Conservation (phyloP, 1,284 basidiomycete species). For the Fomitopsis schrenkii region DNA sequence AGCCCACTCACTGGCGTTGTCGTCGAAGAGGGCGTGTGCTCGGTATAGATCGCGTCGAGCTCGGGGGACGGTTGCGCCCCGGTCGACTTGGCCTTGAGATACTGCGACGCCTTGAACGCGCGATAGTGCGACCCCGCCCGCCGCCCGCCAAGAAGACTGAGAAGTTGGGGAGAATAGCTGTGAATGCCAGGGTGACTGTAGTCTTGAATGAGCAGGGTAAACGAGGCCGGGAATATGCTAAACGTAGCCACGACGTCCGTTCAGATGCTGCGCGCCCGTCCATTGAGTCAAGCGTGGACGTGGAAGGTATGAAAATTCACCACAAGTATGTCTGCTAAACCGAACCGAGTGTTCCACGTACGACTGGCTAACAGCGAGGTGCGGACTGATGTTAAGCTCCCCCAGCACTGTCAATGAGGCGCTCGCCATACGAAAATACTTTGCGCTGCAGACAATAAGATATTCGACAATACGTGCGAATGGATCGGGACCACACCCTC, state of each 20-base stretch:
- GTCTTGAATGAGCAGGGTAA: slow-evolving; percentile 37
- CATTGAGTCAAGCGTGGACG: not conserved
- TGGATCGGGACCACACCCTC: slow-evolving; percentile 45
- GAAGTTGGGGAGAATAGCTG: slow-evolving; percentile 77
- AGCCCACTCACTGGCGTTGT: not conserved
- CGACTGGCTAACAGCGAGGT: slow-evolving; percentile 54
- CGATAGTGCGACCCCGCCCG: slow-evolving; percentile 78
- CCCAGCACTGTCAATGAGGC: slow-evolving; percentile 67
- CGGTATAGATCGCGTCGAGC: slow-evolving; percentile 58
- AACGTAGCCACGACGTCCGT: not conserved
- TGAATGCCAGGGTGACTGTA: not conserved
- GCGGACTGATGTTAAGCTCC: slow-evolving; percentile 64
- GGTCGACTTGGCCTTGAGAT: slow-evolving; percentile 56
- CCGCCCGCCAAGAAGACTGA: slow-evolving; percentile 83
- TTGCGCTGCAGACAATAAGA: slow-evolving; percentile 40
- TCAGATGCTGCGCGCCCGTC: not conserved
- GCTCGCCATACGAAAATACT: slow-evolving; percentile 59
- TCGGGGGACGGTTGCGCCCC: slow-evolving; percentile 42
- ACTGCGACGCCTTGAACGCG: slow-evolving; percentile 67
- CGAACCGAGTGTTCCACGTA: slow-evolving; percentile 13
- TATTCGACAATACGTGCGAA: not conserved
- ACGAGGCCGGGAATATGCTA: slow-evolving; percentile 56
- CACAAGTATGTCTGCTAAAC: slow-evolving; percentile 11
- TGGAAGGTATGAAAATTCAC: slow-evolving; percentile 11
- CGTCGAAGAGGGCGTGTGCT: slow-evolving; percentile 24